These are phyloP conservation scores for Pichia paraexigua DNA, from an alignment of 805 yeast genomes.

Conservation along the genomic window DNA sequence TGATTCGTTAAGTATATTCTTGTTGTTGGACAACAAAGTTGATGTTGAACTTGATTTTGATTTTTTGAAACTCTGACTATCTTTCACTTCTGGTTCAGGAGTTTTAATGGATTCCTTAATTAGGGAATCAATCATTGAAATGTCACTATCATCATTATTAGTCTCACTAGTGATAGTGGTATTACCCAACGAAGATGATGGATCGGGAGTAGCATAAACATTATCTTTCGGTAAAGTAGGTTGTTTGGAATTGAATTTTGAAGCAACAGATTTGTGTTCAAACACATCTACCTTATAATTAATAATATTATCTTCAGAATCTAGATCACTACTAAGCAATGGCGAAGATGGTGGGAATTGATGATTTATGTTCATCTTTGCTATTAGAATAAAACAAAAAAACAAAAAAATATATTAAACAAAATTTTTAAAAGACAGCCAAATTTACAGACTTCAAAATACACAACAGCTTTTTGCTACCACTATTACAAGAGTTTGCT, in stretches of 20 bases:
- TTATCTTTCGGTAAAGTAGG: background rate
- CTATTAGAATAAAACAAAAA: background rate
- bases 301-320: background rate
- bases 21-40: too few species aligned
- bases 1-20: conserved; percentile 2
- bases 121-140: background rate
- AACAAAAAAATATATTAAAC: background rate
- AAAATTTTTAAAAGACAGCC: background rate
- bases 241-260: background rate
- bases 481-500: background rate
- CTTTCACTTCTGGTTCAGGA: background rate
- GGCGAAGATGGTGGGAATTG: conserved; percentile 32
- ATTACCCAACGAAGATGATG: conserved; percentile 47
- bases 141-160: background rate
- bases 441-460: background rate
- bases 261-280: background rate
- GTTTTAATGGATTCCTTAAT: background rate
- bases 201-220: conserved; percentile 65
- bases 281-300: background rate
- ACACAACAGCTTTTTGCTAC: background rate
- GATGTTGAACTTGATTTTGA: background rate
- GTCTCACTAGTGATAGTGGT: conserved; percentile 11
- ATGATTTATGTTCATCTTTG: conserved; percentile 4
- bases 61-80: background rate
- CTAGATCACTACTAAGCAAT: conserved; percentile 11